Base-by-base conservation (phyloP, 1,139 yeast genomes). In the Casaregolazyma lundiana region DNA sequence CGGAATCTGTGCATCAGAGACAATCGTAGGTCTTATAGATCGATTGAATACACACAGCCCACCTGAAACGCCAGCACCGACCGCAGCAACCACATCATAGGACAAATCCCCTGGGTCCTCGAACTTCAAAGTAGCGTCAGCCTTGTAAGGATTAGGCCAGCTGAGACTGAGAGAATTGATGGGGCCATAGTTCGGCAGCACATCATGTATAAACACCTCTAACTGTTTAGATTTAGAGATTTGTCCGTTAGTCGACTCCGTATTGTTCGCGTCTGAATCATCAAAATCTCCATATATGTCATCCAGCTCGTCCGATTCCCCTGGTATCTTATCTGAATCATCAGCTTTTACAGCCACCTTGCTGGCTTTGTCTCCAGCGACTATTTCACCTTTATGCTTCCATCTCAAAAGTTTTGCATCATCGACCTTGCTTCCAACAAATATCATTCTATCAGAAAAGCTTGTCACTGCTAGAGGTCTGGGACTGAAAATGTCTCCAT, bases 11-110 rank as follows among this genome's bases (percentile, higher is more conserved):
- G 88, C 76, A 55, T 86, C 78, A 50, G 84, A 81, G 30, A 86
- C 80, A 54, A 86, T 82, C 1, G 84, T 79, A 50, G 90, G 89
- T 44, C 81, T 80, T 39, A 90, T 70, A 0, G 94, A 80, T 4
- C 87, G 77, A 44, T 80, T 78, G 35, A 88, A 80, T 6, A 84
- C 72, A 32, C 84, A 78, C 34, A 90, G 57, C 38, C 76, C 73
- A 6, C 84, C 76, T 15, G 76, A 72, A 0, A 62, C 57, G 16
- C 77, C 81, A 13, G 79, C 71, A 0, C 96, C 97, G 0, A 85
- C 75, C 5, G 88, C 77, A 0, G 84, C 80, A 5, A 87, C 77
- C 3, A 89, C 73, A 2, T 88, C 83, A 8, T 77, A 53, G 6
- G 49, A 68, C 57, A 75, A 71, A 50, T 65, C 72, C 52, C 80